Evolutionary conservation across 2,329 filamentous ascomycete genomes (phyloP).

Genomic region (Xylaria sp.): DNA sequence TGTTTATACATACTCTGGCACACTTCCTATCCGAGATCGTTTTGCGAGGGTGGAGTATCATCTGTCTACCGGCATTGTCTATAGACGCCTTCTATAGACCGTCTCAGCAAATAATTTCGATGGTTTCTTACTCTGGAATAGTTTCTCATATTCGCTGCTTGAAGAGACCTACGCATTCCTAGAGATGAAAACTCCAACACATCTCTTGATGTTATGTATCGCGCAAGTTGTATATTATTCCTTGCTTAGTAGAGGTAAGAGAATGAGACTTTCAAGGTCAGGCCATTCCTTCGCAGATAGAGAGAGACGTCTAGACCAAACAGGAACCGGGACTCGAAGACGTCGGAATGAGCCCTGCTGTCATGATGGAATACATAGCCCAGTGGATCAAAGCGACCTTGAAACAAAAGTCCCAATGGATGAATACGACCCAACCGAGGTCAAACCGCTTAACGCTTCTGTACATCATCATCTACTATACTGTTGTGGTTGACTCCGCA

Average conservation of each 20-base stretch:
- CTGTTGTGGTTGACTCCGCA: slow-evolving; percentile 36
- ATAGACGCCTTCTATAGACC: neutral
- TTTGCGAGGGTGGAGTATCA: neutral
- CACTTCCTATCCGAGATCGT: neutral
- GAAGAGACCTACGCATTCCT: neutral
- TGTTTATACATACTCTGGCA: too few species aligned
- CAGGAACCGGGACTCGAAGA: slow-evolving; percentile 44
- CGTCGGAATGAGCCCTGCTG: slow-evolving; percentile 40
- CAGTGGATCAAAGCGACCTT: neutral
- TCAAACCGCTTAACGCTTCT: neutral
- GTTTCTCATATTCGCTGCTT: neutral
- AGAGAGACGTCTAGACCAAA: slow-evolving; percentile 39
- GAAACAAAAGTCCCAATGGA: neutral
- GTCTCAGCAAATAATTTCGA: neutral
- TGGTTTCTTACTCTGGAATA: neutral
- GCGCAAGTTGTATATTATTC: neutral
- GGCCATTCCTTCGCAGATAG: neutral
- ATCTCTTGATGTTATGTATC: neutral
- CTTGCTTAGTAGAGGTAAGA: neutral
- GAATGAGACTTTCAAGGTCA: neutral
- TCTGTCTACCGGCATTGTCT: neutral
- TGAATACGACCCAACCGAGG: slow-evolving; percentile 36
- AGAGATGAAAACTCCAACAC: neutral
- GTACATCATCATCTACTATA: too few species aligned
- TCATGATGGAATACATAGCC: slow-evolving; percentile 29